Base-by-base conservation (phyloP, 148 eudicot species). In the Rheum nobile region DNA sequence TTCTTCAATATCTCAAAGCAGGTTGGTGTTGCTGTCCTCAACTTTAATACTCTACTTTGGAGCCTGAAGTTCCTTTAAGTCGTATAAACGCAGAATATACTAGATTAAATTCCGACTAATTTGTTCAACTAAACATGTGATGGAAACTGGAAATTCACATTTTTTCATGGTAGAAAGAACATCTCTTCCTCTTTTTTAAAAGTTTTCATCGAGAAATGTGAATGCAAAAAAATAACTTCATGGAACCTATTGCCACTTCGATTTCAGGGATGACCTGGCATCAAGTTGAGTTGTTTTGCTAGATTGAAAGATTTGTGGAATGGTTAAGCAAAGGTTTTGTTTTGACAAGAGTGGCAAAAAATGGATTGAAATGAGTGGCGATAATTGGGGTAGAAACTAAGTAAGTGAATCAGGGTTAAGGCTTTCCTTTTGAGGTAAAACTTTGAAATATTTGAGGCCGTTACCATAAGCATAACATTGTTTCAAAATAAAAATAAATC, bases 1-100 rank as follows among this genome's bases (percentile, higher is more conserved):
- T 87, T 80, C 72, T 82, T 72, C 90, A 73, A 72, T 91, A 89
- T 83, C 82, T 94, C 35, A 88, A 85, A 83, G 90, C 98, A 74
- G 96, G 97, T 94, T 79, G 21, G 75, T 77, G 48, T 78, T 65
- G 41, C 70, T 65, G 31, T 32, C 70, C 32, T 32, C 11, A 11
- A 29, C 16, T 65, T 63, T 32, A 6, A 32, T 31, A 32, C 37
- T 63, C 21, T 0, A 17, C 22, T 17, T 65, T 32, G 70, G 39
- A 65, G 14, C 39, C 24, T n/a, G 16, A 65, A 32, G 6, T 34
- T 5, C 34, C 26, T n/a, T 1, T 57, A 28, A 0, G 34, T 9
- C 6, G 0, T 57, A 65, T 10, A 32, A 29, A 5, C 1, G 70
- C 38, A 29, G 39, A 32, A 63, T 16, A 16, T 65, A 31, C 41